Conservation (phyloP, 345 rosid species). For the Gossypium mustelinum region DNA sequence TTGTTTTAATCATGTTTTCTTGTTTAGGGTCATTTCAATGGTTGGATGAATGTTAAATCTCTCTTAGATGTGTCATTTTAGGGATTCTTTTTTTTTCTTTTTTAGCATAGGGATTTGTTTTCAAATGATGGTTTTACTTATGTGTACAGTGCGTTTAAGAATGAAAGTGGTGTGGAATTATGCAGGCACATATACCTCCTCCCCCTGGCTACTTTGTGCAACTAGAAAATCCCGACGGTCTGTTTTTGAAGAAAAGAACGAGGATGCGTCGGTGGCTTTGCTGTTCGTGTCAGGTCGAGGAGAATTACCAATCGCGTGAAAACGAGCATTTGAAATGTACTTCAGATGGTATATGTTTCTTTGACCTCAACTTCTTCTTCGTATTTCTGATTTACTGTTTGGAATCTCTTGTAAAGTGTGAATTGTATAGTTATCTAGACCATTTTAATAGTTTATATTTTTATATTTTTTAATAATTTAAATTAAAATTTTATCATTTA, state of each 20-base stretch:
- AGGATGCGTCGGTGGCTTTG: constrained; percentile 97
- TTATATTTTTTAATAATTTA: too few species aligned
- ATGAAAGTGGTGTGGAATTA: neutral
- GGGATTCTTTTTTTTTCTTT: too few species aligned
- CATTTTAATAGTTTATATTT: too few species aligned
- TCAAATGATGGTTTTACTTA: neutral
- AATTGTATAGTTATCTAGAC: neutral
- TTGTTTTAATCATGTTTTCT: too few species aligned
- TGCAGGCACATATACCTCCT: constrained; percentile 61
- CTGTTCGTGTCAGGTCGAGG: constrained; percentile 81
- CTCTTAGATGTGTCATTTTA: neutral
- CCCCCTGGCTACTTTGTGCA: constrained; percentile 45
- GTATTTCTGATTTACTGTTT: neutral
- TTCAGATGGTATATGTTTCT: constrained; percentile 57
- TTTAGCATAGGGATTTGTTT: neutral
- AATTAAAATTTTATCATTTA: too few species aligned
- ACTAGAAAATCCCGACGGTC: constrained; percentile 50
- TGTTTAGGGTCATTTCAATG: too few species aligned
- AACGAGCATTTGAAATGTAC: constrained; percentile 47
- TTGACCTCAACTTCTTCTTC: neutral
- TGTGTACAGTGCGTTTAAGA: too few species aligned
- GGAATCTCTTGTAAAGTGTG: neutral
- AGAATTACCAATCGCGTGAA: constrained; percentile 57
- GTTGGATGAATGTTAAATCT: neutral
- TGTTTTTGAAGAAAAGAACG: constrained; percentile 53